Evolutionary conservation across 2,329 filamentous ascomycete genomes (phyloP), one percentile per base, ranked within the genome.

Genomic region (Fusarium burgessii): DNA sequence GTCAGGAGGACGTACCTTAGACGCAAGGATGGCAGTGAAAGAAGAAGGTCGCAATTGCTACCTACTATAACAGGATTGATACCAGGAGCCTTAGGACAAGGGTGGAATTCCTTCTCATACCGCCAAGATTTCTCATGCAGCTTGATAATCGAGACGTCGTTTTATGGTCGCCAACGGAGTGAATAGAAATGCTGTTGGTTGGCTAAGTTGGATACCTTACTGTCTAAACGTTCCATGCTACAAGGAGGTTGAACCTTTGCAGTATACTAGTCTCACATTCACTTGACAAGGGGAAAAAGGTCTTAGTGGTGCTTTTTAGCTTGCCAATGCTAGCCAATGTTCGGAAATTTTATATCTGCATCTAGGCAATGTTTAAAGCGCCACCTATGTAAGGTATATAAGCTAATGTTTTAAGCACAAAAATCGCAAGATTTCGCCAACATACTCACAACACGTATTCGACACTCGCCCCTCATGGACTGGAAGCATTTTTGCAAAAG

Each of bases 1-100:
- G 58, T 54, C 57, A 56, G 49, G 57, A 70, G 66, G 64, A 46
- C 57, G 51, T 66, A 69, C 61, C 60, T 68, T 23, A 46, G 45
- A 56, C 40, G 47, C 70, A 63, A 68, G 70, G 70, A 65, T 71
- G 55, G n/a, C 25, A 35, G 43, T 62, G 62, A 68, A 73, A 73
- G 68, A 50, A 73, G 70, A 73, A 73, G 70, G 70, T 73, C 49
- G 10, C 29, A 46, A 51, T 46, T 60, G 50, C 56, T 66, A 65
- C 67, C 50, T 66, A 51, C 68, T 68, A 25, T 42, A 71, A 68
- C 49, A 49, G 70, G 69, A 18, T 50, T 70, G 52, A 46, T 71
- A 73, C 35, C 62, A 52, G 46, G 61, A 73, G 51, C 46, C 66
- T 72, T 58, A 54, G 43, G 62, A 58, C 64, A 56, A 57, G 57